Evolutionary conservation across 1,139 yeast species (phyloP).

Genomic region (Pichia sp.): DNA sequence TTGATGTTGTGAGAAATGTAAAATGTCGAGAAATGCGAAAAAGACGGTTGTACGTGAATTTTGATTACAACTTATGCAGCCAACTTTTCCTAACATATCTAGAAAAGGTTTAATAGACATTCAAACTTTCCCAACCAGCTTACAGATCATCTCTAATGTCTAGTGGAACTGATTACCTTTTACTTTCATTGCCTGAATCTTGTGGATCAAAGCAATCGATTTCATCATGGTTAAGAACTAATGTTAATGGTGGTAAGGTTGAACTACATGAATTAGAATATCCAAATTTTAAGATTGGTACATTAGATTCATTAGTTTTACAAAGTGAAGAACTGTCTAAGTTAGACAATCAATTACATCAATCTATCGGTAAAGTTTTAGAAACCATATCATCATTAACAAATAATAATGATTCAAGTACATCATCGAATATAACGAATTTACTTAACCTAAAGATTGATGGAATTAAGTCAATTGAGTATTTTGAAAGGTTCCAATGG

Average conservation of each 20-base stretch:
- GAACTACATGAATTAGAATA: conserved; percentile 44
- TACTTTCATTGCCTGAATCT: conserved; percentile 49
- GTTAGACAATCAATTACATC: conserved; percentile 66
- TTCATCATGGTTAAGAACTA: conserved; percentile 36
- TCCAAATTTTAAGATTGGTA: conserved; percentile 93
- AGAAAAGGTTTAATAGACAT: too few relatives aligned
- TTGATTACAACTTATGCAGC: neutral
- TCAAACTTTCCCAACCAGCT: too few relatives aligned
- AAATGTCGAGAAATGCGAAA: neutral
- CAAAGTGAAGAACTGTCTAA: conserved; percentile 86
- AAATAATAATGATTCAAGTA: neutral
- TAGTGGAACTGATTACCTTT: conserved; percentile 35
- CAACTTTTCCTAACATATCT: too few relatives aligned
- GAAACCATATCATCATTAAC: conserved; percentile 46
- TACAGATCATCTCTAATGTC: conserved; percentile 12
- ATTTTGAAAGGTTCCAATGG: conserved; percentile 77
- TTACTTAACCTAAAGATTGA: conserved; percentile 27
- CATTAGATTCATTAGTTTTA: conserved; percentile 83
- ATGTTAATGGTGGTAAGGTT: conserved; percentile 40
- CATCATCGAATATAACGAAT: conserved; percentile 9
- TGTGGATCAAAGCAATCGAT: conserved; percentile 31
- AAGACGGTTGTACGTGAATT: neutral
- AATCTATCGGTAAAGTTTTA: conserved; percentile 63
- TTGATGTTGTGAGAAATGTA: neutral
- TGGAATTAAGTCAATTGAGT: conserved; percentile 48